Conservation (phyloP, 2,329 filamentous ascomycete genomes). For the Byssothecium circinans region DNA sequence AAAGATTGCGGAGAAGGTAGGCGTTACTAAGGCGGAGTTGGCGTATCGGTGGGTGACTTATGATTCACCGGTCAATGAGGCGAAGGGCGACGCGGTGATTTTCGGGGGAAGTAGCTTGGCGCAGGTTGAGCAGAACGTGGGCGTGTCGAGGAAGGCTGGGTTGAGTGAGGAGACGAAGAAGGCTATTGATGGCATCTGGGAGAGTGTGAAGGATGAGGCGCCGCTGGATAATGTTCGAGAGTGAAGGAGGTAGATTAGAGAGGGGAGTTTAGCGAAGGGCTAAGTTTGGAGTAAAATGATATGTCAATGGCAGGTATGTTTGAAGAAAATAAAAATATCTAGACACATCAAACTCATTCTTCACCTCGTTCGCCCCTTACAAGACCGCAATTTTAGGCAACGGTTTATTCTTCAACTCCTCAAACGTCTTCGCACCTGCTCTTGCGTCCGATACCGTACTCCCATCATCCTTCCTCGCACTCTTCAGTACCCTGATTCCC, state of each 20-base stretch:
- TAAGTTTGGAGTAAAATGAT: no score
- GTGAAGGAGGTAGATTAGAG: no score
- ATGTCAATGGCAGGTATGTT: no score
- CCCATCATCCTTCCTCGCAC: conserved; percentile 1
- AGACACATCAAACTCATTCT: no score
- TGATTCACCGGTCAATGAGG: conserved; percentile 31
- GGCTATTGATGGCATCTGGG: conserved; percentile 19
- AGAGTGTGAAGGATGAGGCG: conserved; percentile 17
- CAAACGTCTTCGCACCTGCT: conserved; percentile 13
- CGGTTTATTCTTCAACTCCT: conserved; percentile 34
- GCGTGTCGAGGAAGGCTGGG: conserved; percentile 12
- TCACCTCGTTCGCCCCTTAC: no score
- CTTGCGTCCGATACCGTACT: background rate
- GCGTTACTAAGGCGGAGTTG: conserved; percentile 39
- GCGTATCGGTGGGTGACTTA: conserved; percentile 48
- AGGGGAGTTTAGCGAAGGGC: no score
- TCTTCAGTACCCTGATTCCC: conserved; percentile 5
- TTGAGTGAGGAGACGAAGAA: conserved; percentile 16
- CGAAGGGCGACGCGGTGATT: conserved; percentile 45
- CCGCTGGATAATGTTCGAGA: conserved; percentile 25
- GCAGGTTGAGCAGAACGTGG: conserved; percentile 17
- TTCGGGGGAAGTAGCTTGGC: conserved; percentile 34
- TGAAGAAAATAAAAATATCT: no score
- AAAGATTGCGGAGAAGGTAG: conserved; percentile 40
- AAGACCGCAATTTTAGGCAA: conserved; percentile 27